Evolutionary conservation across 345 rosid species (phyloP).

Genomic region (Bretschneidera sinensis): DNA sequence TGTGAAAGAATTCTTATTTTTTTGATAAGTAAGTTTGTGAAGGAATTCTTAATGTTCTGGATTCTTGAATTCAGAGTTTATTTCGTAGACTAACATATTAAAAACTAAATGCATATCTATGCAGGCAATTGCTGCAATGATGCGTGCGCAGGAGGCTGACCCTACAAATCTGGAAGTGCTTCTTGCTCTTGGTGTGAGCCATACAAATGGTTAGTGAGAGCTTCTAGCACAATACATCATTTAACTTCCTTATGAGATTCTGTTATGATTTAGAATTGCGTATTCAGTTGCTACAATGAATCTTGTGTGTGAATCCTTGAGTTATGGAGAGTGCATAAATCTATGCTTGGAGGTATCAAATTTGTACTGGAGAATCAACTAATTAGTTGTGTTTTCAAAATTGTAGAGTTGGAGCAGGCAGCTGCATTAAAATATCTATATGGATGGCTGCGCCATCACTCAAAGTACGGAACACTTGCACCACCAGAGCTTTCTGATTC

Average conservation of each 20-base stretch:
- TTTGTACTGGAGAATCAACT: conserved; percentile 3
- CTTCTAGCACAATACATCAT: neutral
- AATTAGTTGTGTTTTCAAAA: conserved; percentile 18
- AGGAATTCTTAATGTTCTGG: no score
- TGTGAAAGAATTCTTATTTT: neutral
- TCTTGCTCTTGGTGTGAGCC: conserved; percentile 98
- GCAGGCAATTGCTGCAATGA: conserved; percentile 99
- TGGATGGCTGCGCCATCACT: conserved; percentile 91
- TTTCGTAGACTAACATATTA: neutral
- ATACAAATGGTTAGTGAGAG: conserved; percentile 83
- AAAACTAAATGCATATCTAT: conserved; percentile 16
- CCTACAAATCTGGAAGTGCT: conserved; percentile 96
- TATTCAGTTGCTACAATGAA: neutral
- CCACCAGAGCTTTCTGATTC: conserved; percentile 60
- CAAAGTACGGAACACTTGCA: conserved; percentile 72
- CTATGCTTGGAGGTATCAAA: no score
- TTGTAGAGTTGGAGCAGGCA: conserved; percentile 88
- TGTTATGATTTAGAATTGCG: neutral
- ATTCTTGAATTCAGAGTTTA: no score
- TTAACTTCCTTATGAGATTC: neutral
- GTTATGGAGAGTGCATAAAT: no score
- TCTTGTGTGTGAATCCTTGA: neutral
- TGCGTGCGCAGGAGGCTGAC: conserved; percentile 97
- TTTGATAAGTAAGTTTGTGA: neutral
- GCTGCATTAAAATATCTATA: conserved; percentile 87